Evolutionary conservation across 352 stramenopile species (phyloP).

Genomic region (Phytophthora ohioensis): DNA sequence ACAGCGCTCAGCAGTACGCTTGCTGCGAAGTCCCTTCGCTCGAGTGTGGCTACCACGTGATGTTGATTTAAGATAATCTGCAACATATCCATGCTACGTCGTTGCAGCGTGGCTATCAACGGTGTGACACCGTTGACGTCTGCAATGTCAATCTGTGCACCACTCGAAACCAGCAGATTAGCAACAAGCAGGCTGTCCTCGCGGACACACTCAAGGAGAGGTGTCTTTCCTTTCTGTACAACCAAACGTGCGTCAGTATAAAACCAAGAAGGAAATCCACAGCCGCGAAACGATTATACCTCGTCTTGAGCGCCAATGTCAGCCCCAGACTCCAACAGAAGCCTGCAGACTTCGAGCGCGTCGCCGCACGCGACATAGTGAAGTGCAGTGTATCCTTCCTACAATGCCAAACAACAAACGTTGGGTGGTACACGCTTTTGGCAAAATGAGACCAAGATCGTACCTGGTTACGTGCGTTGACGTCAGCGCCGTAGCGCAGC

Average conservation of each 20-base stretch:
- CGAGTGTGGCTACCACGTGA: conserved; percentile 24
- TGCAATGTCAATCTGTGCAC: conserved; percentile 27
- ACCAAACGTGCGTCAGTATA: neutral
- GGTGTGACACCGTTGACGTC: conserved; percentile 12
- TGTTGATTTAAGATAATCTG: conserved; percentile 41
- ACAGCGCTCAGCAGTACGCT: conserved; percentile 13
- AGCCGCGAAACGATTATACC: conserved; percentile 1
- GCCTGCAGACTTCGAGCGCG: conserved; percentile 21
- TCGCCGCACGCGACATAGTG: conserved; percentile 30
- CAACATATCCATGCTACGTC: conserved; percentile 21
- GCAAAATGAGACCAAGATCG: too few species aligned
- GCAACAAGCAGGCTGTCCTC: conserved; percentile 27
- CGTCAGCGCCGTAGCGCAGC: conserved; percentile 16
- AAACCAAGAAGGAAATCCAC: neutral
- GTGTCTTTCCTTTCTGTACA: conserved; percentile 30
- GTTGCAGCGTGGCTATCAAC: conserved; percentile 17
- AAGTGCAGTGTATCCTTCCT: conserved; percentile 25
- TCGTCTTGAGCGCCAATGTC: conserved; percentile 20
- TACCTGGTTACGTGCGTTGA: conserved; percentile 21
- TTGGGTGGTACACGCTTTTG: too few species aligned
- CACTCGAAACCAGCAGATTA: conserved; percentile 25
- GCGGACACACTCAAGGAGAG: conserved; percentile 31
- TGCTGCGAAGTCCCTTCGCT: conserved; percentile 22
- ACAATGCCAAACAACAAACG: conserved; percentile 2
- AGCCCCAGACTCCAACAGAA: conserved; percentile 17